These are phyloP conservation scores for Posidonia australis DNA, from an alignment of 106 monocot species.

Conservation along the genomic window DNA sequence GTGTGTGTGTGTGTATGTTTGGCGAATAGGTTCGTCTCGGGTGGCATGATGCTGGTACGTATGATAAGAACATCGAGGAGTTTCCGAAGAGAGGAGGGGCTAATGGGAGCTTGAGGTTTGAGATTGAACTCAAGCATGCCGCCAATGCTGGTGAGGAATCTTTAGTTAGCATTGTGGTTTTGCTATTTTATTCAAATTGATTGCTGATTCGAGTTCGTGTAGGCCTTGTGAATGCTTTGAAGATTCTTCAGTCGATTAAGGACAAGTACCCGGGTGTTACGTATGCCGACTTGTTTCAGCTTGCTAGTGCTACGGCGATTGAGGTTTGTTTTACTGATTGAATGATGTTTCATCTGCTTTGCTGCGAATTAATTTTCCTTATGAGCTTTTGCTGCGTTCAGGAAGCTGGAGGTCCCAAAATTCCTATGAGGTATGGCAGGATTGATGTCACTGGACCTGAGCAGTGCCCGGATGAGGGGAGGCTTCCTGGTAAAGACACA, in stretches of 20 bases:
- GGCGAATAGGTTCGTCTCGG: conserved; percentile 64
- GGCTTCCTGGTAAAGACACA: conserved; percentile 41
- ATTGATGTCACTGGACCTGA: conserved; percentile 49
- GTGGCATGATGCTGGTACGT: conserved; percentile 98
- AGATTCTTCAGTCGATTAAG: conserved; percentile 88
- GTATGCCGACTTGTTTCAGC: conserved; percentile 92
- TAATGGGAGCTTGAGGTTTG: conserved; percentile 90
- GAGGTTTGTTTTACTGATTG: conserved; percentile 38
- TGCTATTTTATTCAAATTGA: conserved; percentile 1
- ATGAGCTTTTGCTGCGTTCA: conserved; percentile 16
- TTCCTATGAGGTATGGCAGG: conserved; percentile 75
- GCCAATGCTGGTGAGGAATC: conserved; percentile 76
- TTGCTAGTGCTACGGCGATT: conserved; percentile 94
- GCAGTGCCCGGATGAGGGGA: conserved; percentile 56
- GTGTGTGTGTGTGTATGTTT: too few species aligned
- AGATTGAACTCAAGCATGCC: conserved; percentile 75
- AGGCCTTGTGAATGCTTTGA: conserved; percentile 93
- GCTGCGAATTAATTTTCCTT: background rate
- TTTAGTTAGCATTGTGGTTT: background rate
- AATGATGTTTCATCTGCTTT: background rate
- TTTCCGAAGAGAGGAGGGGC: conserved; percentile 93
- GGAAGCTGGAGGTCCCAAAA: conserved; percentile 75
- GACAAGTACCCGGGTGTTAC: conserved; percentile 82
- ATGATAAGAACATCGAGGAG: conserved; percentile 88
- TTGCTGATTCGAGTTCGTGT: conserved; percentile 4